These are phyloP conservation scores for Rosa multiflora DNA, from an alignment of 306 rosid species.

Conservation along the genomic window DNA sequence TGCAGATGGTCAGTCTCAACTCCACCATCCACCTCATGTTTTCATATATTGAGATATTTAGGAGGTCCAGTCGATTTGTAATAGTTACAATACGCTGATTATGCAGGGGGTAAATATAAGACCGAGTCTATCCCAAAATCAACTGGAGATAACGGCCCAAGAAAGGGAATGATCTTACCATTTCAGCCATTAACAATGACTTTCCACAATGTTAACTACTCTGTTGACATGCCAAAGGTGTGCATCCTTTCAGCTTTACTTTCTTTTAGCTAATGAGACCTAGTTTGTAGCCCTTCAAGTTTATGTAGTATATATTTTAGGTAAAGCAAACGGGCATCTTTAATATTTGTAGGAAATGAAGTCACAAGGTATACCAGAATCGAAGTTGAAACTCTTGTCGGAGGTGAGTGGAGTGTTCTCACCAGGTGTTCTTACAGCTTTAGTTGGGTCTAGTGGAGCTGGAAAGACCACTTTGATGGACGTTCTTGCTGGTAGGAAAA, in stretches of 20 bases:
- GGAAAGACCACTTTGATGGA: constrained; percentile 97
- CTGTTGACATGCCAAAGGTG: constrained; percentile 89
- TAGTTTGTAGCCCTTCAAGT: neutral
- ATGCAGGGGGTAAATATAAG: constrained; percentile 32
- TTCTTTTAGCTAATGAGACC: neutral
- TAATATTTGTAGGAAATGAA: constrained; percentile 52
- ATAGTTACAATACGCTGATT: constrained; percentile 22
- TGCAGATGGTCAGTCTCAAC: constrained; percentile 36
- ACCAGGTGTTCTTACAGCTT: constrained; percentile 89
- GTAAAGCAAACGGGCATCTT: neutral
- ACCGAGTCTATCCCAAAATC: constrained; percentile 21
- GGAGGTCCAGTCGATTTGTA: constrained; percentile 12
- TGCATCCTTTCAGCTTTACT: constrained; percentile 13
- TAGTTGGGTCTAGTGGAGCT: constrained; percentile 94
- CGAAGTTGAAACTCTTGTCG: constrained; percentile 71
- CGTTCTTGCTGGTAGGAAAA: constrained; percentile 65
- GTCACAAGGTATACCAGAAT: constrained; percentile 64
- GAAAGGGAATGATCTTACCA: constrained; percentile 93
- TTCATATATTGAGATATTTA: neutral
- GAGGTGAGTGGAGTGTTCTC: constrained; percentile 83
- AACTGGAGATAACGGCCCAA: constrained; percentile 20
- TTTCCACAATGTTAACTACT: constrained; percentile 78
- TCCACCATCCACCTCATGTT: constrained; percentile 8
- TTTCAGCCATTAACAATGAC: constrained; percentile 91
- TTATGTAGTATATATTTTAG: neutral